Evolutionary conservation across 108 stramenopile species (phyloP).

Genomic region (Skeletonema tropicum): DNA sequence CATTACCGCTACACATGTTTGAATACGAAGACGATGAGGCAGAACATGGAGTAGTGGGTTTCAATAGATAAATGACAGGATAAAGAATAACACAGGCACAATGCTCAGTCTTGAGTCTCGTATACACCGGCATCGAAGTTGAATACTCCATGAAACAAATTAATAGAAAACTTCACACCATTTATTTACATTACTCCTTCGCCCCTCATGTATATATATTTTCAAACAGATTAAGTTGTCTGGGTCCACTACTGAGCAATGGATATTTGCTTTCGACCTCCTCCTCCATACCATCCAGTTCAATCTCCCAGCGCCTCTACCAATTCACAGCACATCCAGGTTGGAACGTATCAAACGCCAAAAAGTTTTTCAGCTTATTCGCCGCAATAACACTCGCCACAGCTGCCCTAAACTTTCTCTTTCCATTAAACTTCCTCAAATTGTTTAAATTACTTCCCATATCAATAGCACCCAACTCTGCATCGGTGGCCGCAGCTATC

Average conservation of each 20-base stretch:
- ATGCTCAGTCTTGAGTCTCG: background rate
- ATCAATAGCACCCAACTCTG: conserved; percentile 61
- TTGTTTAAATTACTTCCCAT: conserved; percentile 64
- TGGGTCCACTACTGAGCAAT: background rate
- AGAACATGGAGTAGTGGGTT: too few relatives aligned
- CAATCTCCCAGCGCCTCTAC: background rate
- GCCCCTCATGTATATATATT: background rate
- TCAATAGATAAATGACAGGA: too few relatives aligned
- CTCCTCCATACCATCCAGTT: background rate
- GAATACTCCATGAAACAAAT: background rate
- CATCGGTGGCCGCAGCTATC: conserved; percentile 73
- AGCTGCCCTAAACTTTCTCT: conserved; percentile 86
- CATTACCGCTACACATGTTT: too few relatives aligned
- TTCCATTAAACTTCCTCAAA: conserved; percentile 85
- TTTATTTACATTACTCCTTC: too few relatives aligned
- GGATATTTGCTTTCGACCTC: background rate
- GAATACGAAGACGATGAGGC: too few relatives aligned
- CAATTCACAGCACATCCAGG: conserved; percentile 4
- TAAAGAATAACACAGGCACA: too few relatives aligned
- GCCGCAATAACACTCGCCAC: conserved; percentile 67
- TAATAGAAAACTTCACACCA: background rate
- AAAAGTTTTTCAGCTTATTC: conserved; percentile 48
- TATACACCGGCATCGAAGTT: background rate
- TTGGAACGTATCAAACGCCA: conserved; percentile 44
- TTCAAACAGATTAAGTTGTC: background rate